A percentile compares a stretch with the other conserved stretches of the same genome.
phyloP scores from a whole-genome alignment of 2,329 filamentous ascomycete genomes.

The Fusarium sp. region DNA sequence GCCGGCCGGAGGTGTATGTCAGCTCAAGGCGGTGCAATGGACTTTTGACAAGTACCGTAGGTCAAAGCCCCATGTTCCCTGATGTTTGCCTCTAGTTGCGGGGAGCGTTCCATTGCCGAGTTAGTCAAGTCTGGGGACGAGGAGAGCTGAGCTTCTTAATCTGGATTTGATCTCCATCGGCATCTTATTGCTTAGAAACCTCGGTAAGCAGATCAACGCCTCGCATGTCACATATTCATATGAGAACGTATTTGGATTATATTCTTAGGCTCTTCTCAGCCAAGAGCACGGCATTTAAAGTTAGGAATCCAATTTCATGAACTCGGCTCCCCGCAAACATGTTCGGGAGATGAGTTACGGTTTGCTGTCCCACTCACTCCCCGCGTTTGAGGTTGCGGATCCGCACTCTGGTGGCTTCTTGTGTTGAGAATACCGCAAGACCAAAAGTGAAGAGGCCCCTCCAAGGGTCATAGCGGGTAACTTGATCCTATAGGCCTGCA shows the following conservation, averaged over 20 bases:
- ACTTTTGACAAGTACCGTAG: neutral
- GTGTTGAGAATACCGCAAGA: too few relatives aligned
- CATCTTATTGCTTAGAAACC: neutral
- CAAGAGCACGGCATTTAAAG: neutral
- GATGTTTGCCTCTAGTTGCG: conserved; percentile 28
- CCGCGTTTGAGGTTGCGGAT: conserved; percentile 32
- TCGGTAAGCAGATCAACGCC: neutral
- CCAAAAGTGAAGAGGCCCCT: too few relatives aligned
- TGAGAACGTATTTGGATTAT: neutral
- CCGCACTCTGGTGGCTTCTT: conserved; percentile 15
- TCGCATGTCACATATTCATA: neutral
- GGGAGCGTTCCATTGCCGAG: conserved; percentile 27
- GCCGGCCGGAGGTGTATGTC: conserved; percentile 27
- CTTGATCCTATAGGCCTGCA: too few relatives aligned
- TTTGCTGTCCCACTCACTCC: conserved; percentile 18
- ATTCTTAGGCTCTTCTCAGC: neutral
- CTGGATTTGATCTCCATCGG: neutral
- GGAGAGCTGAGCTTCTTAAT: conserved; percentile 1
- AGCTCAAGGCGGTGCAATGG: conserved; percentile 31
- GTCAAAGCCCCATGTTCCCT: conserved; percentile 2
- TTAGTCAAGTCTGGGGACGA: conserved; percentile 27
- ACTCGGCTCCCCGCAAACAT: conserved; percentile 28
- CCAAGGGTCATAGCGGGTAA: too few relatives aligned
- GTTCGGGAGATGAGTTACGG: conserved; percentile 10
- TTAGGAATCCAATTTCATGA: conserved; percentile 1